Evolutionary conservation across 2,329 filamentous ascomycete species (phyloP).

Genomic region (Ophiocordyceps camponoti-floridani): DNA sequence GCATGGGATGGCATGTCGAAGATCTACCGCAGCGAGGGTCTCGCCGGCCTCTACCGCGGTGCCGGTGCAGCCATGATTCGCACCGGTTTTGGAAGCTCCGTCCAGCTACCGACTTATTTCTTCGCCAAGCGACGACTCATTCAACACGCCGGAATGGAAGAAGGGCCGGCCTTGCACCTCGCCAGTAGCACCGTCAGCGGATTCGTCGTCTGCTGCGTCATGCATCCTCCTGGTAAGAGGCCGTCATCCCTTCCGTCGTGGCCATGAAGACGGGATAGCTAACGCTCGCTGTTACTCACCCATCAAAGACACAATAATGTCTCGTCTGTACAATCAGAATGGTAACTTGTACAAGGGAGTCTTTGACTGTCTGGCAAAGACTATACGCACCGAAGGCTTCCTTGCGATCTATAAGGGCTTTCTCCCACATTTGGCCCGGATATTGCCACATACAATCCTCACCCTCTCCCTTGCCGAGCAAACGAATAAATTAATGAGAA

Average conservation of each 20-base stretch:
- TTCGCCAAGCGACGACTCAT: constrained; percentile 81
- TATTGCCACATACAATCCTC: constrained; percentile 87
- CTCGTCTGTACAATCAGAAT: constrained; percentile 95
- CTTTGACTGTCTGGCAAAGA: constrained; percentile 83
- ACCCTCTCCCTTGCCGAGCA: constrained; percentile 90
- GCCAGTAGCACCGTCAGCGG: constrained; percentile 78
- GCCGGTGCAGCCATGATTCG: constrained; percentile 88
- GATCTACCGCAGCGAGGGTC: constrained; percentile 63
- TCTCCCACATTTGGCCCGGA: constrained; percentile 82
- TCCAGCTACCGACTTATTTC: constrained; percentile 95
- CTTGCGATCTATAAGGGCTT: constrained; percentile 97
- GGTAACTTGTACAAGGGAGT: constrained; percentile 91
- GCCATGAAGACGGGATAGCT: not conserved
- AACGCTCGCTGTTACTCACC: not conserved
- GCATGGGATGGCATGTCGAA: constrained; percentile 65
- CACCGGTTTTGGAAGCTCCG: constrained; percentile 87
- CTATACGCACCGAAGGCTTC: constrained; percentile 75
- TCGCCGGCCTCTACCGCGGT: constrained; percentile 72
- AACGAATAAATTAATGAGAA: constrained; percentile 81
- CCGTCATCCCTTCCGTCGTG: no score
- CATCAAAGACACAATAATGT: constrained; percentile 78
- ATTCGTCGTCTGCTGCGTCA: constrained; percentile 91
- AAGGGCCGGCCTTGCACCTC: constrained; percentile 77
- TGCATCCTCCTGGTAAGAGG: constrained; percentile 77
- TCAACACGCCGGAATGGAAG: constrained; percentile 71